Base-by-base conservation (phyloP, 1,139 yeast genomes). In the Saccharomyces uvarum region DNA sequence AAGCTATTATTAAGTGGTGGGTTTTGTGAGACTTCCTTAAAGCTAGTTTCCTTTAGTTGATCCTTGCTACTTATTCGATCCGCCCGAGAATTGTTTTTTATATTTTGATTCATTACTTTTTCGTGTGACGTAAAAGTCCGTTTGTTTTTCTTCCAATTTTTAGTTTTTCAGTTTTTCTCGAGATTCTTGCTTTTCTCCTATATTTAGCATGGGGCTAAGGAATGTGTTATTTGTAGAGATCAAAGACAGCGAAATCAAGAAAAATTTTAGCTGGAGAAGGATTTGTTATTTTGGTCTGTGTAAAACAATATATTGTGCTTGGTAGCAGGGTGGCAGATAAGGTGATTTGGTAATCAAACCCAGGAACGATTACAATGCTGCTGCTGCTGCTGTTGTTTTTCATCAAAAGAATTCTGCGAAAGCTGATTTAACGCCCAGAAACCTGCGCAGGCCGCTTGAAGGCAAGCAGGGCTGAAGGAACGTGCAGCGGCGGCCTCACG, bases 101-200 rank as follows among this genome's bases (percentile, higher is more conserved):
- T 19, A 16, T 16, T 38, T 13, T 38, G 24, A 19, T 38, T 16
- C 44, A 38, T 38, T 38, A 16, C 7, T 38, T 38, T 33, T 38
- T 16, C 44, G 44, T 38, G 44, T 38, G 44, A 38, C 44, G 44
- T 38, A 38, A 38, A 16, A 38, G 44, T 38, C 44, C 44, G 44
- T 38, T 38, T 38, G 44, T 38, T 38, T 38, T 19, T 38, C 44
- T 38, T 16, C 6, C 16, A 16, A 24, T 24, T 24, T 24, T 24
- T 24, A 24, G 26, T 24, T 38, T 33, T 38, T 38, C 24, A 14
- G 26, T 38, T 38, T 38, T 38, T 16, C 44, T 38, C 44, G 26
- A 38, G 44, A 13, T 19, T 38, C 24, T 24, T 38, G 19, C n/a
- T 38, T 38, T 38, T 14, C 42, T 14, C 42, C 44, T 38, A 38